Conservation (phyloP, 2,329 filamentous ascomycete species). For the Penicillium sp. region DNA sequence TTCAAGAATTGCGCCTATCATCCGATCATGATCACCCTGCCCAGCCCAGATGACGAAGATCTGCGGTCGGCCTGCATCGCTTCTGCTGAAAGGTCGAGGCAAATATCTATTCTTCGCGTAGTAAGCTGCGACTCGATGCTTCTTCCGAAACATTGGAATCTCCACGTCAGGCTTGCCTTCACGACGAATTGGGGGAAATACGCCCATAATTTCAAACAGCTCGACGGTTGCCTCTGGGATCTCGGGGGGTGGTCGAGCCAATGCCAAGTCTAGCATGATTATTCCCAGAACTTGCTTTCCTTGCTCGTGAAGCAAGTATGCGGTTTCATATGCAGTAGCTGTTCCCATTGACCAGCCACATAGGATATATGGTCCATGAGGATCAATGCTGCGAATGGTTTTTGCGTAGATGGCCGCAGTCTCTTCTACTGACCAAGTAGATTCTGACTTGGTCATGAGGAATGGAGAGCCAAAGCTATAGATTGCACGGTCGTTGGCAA, state of each 20-base stretch:
- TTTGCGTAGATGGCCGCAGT: slow-evolving; percentile 6
- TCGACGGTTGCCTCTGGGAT: too few relatives aligned
- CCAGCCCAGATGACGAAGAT: slow-evolving; percentile 13
- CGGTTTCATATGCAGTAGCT: slow-evolving; percentile 5
- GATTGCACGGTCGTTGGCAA: slow-evolving; percentile 8
- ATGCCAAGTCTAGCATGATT: too few relatives aligned
- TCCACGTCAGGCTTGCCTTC: too few relatives aligned
- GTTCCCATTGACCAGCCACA: slow-evolving; percentile 15
- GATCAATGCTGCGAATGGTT: slow-evolving; percentile 10
- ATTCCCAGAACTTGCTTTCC: slow-evolving; percentile 7
- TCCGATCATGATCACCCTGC: slow-evolving; percentile 12
- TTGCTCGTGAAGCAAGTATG: slow-evolving; percentile 5
- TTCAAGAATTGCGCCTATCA: slow-evolving; percentile 2
- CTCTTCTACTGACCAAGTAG: slow-evolving; percentile 11
- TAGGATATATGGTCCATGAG: slow-evolving; percentile 9
- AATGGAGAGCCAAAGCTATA: slow-evolving; percentile 14
- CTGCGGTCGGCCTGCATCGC: background rate
- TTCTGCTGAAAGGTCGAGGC: slow-evolving; percentile 2
- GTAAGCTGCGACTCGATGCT: slow-evolving; percentile 6
- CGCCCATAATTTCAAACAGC: too few relatives aligned
- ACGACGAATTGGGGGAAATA: too few relatives aligned
- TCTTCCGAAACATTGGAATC: slow-evolving; percentile 7
- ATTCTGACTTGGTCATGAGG: slow-evolving; percentile 13
- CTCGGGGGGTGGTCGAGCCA: too few relatives aligned
- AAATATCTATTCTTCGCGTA: slow-evolving; percentile 7